A percentile compares a stretch with the other conserved stretches of the same genome.
phyloP scores from a whole-genome alignment of 345 rosid genomes.

The Murraya paniculata region DNA sequence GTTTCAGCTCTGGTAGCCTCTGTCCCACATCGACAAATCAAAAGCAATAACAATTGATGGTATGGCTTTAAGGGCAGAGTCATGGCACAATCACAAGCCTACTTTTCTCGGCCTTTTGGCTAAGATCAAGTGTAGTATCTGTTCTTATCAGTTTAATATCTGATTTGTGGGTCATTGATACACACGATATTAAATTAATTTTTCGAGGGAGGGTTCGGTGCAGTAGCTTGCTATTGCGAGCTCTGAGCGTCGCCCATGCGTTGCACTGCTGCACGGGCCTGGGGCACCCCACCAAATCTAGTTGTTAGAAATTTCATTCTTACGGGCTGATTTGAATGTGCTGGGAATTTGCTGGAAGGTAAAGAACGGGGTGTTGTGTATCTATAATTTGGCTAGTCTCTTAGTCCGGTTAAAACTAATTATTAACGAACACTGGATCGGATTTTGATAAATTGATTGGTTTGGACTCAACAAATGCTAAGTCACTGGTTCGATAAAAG shows the following conservation, averaged over 20 bases:
- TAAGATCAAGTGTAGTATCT: constrained; percentile 50
- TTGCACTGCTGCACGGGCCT: neutral
- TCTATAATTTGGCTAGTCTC: too few relatives aligned
- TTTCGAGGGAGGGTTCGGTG: neutral
- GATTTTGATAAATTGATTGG: too few relatives aligned
- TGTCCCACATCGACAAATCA: neutral
- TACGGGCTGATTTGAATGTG: too few relatives aligned
- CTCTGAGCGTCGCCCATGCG: neutral
- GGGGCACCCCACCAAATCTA: neutral
- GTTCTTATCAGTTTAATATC: constrained; percentile 49
- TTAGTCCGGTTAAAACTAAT: too few relatives aligned
- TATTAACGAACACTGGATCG: too few relatives aligned
- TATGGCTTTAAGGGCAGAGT: neutral
- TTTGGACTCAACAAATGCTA: too few relatives aligned
- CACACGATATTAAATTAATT: constrained; percentile 22
- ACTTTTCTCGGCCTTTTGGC: constrained; percentile 56
- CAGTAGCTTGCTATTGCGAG: neutral
- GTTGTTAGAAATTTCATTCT: too few relatives aligned
- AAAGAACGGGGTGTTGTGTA: too few relatives aligned
- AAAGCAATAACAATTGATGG: neutral
- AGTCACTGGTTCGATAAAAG: too few relatives aligned
- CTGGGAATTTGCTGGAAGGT: too few relatives aligned
- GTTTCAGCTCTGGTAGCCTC: too few relatives aligned
- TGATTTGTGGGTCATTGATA: constrained; percentile 19
- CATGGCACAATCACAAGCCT: neutral